Evolutionary conservation across 495 filamentous ascomycete species (phyloP).

Genomic region (Friedmanniomyces simplex): DNA sequence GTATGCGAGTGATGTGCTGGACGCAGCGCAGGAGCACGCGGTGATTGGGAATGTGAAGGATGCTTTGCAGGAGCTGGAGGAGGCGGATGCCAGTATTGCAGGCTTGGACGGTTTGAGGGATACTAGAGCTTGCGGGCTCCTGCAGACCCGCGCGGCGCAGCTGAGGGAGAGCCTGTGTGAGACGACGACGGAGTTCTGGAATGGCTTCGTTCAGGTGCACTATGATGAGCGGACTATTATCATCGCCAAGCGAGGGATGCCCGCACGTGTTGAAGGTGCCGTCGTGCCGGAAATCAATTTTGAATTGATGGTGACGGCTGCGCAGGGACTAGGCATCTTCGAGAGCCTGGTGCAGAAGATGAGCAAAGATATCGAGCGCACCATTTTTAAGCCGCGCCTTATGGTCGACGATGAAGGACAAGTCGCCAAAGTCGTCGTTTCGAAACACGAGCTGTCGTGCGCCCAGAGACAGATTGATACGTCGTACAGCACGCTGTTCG

Average conservation of each 20-base stretch:
- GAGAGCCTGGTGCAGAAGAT: constrained; percentile 20
- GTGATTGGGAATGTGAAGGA: constrained; percentile 23
- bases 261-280: background rate
- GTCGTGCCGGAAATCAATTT: background rate
- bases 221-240: constrained; percentile 15
- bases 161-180: constrained; percentile 27
- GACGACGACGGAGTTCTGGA: constrained; percentile 31
- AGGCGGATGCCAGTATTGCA: constrained; percentile 38
- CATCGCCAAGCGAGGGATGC: constrained; percentile 9
- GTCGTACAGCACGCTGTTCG: constrained; percentile 15
- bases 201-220: constrained; percentile 28
- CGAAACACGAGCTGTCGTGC: constrained; percentile 23
- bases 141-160: constrained; percentile 24
- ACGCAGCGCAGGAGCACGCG: constrained; percentile 28
- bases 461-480: constrained; percentile 29
- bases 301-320: constrained; percentile 10
- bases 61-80: constrained; percentile 36
- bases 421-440: constrained; percentile 20
- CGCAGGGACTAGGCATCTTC: constrained; percentile 5
- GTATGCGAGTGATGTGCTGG: constrained; percentile 36
- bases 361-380: constrained; percentile 14
- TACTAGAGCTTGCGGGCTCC: constrained; percentile 27
- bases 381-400: constrained; percentile 12
- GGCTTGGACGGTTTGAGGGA: constrained; percentile 24
- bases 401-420: constrained; percentile 1